Evolutionary conservation across 2,329 filamentous ascomycete genomes (phyloP).

Genomic region (Stemphylium vesicarium): DNA sequence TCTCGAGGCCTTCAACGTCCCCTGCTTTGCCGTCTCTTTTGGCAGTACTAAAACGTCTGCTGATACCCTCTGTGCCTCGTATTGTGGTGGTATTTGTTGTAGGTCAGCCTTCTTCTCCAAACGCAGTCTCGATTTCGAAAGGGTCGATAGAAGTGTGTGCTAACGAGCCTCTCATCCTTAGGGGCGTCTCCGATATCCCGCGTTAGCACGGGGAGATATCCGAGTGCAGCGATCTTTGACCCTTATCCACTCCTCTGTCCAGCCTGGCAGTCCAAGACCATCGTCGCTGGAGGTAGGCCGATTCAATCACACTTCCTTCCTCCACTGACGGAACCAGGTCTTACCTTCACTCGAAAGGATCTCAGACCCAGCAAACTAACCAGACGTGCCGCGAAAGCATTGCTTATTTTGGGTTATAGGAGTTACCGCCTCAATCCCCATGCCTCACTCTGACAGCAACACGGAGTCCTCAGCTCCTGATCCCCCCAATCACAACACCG

Average conservation of each 20-base stretch:
- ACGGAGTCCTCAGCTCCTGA: not conserved
- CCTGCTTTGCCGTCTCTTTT: not conserved
- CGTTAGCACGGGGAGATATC: too few relatives aligned
- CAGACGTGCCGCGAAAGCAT: too few relatives aligned
- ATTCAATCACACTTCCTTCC: not conserved
- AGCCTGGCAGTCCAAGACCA: not conserved
- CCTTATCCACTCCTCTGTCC: not conserved
- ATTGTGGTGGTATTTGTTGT: not conserved
- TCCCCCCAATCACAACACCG: not conserved
- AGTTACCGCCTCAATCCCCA: not conserved
- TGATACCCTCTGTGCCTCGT: not conserved
- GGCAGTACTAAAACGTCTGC: not conserved
- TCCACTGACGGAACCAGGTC: not conserved
- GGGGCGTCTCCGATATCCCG: too few relatives aligned
- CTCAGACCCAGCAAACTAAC: too few relatives aligned
- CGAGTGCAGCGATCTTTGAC: not conserved
- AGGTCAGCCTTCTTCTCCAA: too few relatives aligned
- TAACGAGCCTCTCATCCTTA: not conserved
- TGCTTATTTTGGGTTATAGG: too few relatives aligned
- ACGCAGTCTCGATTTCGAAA: too few relatives aligned
- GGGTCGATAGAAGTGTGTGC: not conserved
- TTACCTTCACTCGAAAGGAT: too few relatives aligned
- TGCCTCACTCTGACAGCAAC: constrained; percentile 1
- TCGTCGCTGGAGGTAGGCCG: not conserved
- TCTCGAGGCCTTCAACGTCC: not conserved